These are phyloP conservation scores for Fusarium xyrophilum DNA, from an alignment of 2,329 filamentous ascomycete genomes.

Conservation along the genomic window DNA sequence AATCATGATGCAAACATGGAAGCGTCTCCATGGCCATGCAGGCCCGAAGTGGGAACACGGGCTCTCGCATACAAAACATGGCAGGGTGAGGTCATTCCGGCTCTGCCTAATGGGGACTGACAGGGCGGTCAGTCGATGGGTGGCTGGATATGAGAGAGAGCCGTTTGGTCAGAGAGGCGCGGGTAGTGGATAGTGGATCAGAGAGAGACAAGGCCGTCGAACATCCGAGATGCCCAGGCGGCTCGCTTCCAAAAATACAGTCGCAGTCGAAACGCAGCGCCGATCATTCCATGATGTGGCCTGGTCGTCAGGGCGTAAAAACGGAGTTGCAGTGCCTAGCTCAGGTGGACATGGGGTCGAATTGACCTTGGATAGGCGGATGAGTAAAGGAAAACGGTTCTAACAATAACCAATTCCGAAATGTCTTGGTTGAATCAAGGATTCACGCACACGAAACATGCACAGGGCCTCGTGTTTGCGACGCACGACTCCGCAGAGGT, in stretches of 20 bases:
- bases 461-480: slow-evolving; percentile 20
- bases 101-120: slow-evolving; percentile 4
- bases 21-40: slow-evolving; percentile 1
- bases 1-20: slow-evolving; percentile 9
- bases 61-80: slow-evolving; percentile 25
- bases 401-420: slow-evolving; percentile 15
- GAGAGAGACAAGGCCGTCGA: neutral
- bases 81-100: slow-evolving; percentile 24
- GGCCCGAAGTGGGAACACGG: slow-evolving; percentile 14
- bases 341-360: neutral
- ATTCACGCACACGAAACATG: slow-evolving; percentile 17
- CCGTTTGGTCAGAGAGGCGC: slow-evolving; percentile 13
- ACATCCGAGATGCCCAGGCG: neutral
- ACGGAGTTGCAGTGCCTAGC: too few relatives aligned
- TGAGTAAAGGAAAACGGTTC: slow-evolving; percentile 4
- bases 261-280: neutral
- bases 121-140: slow-evolving; percentile 20
- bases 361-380: neutral
- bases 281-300: slow-evolving; percentile 26
- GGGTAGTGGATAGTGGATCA: neutral
- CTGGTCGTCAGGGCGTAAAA: neutral
- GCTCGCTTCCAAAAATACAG: slow-evolving; percentile 16
- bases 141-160: slow-evolving; percentile 16
- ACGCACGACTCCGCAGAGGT: slow-evolving; percentile 6
- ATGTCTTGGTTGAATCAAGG: slow-evolving; percentile 10